These are phyloP conservation scores for Podosphaera fusca DNA, from an alignment of 2,329 filamentous ascomycete genomes.

Conservation along the genomic window DNA sequence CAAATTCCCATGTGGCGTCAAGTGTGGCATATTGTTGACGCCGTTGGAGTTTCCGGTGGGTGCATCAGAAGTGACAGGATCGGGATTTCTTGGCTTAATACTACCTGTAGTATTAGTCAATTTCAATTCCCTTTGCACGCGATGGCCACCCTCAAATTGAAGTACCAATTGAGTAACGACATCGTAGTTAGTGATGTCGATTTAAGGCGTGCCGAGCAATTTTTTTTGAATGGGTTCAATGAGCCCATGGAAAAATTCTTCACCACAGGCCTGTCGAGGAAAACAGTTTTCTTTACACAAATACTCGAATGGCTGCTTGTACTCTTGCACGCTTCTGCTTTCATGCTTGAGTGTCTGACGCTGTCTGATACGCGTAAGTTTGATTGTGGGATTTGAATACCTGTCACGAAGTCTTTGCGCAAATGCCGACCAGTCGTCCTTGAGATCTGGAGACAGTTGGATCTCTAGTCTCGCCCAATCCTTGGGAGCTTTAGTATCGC, in stretches of 20 bases:
- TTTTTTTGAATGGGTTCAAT: not conserved
- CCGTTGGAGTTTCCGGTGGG: too few species aligned
- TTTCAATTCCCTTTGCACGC: too few species aligned
- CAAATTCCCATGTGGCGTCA: too few species aligned
- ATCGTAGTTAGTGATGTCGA: not conserved
- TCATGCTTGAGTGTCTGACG: not conserved
- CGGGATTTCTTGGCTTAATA: too few species aligned
- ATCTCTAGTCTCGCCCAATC: not conserved
- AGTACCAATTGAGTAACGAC: not conserved
- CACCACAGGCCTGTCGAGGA: not conserved
- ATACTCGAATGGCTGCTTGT: too few species aligned
- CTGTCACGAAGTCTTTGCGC: not conserved
- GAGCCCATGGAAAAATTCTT: not conserved
- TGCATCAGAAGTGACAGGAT: too few species aligned
- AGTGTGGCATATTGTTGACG: too few species aligned
- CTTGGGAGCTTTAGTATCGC: not conserved
- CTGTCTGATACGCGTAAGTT: not conserved
- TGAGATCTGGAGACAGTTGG: not conserved
- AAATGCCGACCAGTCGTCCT: not conserved
- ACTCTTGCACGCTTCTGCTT: too few species aligned
- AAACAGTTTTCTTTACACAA: too few species aligned
- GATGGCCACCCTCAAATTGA: not conserved
- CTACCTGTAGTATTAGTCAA: too few species aligned
- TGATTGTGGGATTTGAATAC: not conserved
- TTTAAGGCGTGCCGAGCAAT: not conserved